Conservation (phyloP, 805 yeast species). For the Candida germanica region DNA sequence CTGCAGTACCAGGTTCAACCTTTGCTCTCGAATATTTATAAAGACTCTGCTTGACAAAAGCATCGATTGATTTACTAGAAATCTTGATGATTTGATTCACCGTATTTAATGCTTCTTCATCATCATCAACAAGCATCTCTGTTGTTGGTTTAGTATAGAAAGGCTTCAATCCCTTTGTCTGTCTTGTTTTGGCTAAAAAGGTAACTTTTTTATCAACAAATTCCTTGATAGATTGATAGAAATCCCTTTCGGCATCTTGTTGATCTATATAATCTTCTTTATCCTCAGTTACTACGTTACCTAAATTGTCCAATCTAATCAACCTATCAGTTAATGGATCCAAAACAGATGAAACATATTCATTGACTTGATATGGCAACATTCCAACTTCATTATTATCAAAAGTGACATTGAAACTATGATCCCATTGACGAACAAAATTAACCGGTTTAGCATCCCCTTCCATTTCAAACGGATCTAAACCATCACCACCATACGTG, state of each 20-base stretch:
- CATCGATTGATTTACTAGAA: constrained; percentile 53
- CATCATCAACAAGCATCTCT: constrained; percentile 39
- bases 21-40: constrained; percentile 81
- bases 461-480: constrained; percentile 98
- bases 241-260: constrained; percentile 81
- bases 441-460: constrained; percentile 97
- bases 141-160: constrained; percentile 39
- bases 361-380: constrained; percentile 66
- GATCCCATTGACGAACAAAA: constrained; percentile 92
- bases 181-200: constrained; percentile 55
- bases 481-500: constrained; percentile 97
- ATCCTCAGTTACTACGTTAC: constrained; percentile 45
- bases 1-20: constrained; percentile 99
- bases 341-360: constrained; percentile 53
- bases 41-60: constrained; percentile 73
- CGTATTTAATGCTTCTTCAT: constrained; percentile 33
- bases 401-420: constrained; percentile 73
- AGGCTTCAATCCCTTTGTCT: constrained; percentile 47
- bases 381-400: constrained; percentile 52
- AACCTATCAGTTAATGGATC: constrained; percentile 58
- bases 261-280: constrained; percentile 71
- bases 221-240: constrained; percentile 70
- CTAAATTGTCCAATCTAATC: constrained; percentile 70
- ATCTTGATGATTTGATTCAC: constrained; percentile 68
- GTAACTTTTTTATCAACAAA: constrained; percentile 58